Evolutionary conservation across 352 stramenopile genomes (phyloP), one percentile per base, ranked within the genome.

Genomic region (Pythium biforme): DNA sequence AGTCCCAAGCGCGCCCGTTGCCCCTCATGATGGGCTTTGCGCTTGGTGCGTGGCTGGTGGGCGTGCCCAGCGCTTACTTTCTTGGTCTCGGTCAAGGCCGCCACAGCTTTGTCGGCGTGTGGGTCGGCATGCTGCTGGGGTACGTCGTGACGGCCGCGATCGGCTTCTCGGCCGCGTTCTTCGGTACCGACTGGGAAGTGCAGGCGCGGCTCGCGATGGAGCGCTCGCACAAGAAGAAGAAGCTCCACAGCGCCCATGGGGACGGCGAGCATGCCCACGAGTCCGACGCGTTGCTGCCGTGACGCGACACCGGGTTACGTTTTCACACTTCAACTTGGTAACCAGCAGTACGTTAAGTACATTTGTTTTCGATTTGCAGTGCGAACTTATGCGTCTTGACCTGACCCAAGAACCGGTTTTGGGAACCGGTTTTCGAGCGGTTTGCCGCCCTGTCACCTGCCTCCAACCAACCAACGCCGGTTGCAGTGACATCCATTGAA

Each of bases 91-190:
- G 69, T 7, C 59, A 69, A 9, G 57, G 47, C 11, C 59, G 59
- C 3, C 61, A 69, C 20, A 74, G 58, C 47, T 74, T 94, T 19
- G 50, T 91, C 0, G 83, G 85, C 20, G 75, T 96, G 23, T 95
- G 86, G 85, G 47, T 88, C 56, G 85, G 79, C 14, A 77, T 91
- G 65, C 47, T 86, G 37, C 74, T 71, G 15, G 88, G 88, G 22
- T 96, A 96, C 68, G 51, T 74, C 5, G 76, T 93, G 23, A 95
- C 86, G 14, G 78, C 85, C 7, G 63, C 64, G 26, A 90, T 95
- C 55, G 76, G 74, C n/a, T 90, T 88, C 55, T 66, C 66, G 25
- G 68, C 70, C 12, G 83, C 85, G 7, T 88, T 85, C 51, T 72
- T 79, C 33, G 68, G 66, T 17, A 76, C 76, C 4, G 76, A 95